Evolutionary conservation across 768 basidiomycete species (phyloP).

Genomic region (Tephrocybe sp.): DNA sequence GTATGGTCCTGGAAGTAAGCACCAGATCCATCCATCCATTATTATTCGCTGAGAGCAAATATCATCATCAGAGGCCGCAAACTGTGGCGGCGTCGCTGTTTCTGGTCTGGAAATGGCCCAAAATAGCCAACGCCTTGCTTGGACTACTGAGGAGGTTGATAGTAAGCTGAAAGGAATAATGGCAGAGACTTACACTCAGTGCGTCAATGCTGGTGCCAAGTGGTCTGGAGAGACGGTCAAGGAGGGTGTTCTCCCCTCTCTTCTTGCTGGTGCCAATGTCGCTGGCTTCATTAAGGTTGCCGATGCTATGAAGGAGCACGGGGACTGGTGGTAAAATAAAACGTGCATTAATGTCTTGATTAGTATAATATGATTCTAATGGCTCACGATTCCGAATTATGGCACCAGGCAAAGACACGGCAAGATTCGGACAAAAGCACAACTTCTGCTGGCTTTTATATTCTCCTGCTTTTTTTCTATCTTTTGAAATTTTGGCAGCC

Average conservation of each 20-base stretch:
- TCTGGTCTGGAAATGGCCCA: slow-evolving; percentile 81
- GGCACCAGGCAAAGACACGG: too few relatives aligned
- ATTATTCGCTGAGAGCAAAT: neutral
- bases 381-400: too few relatives aligned
- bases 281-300: slow-evolving; percentile 71
- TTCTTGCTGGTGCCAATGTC: slow-evolving; percentile 69
- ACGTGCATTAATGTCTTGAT: too few relatives aligned
- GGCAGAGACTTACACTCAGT: slow-evolving; percentile 58
- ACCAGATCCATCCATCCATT: neutral
- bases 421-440: too few relatives aligned
- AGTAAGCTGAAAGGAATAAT: slow-evolving; percentile 68
- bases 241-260: slow-evolving; percentile 42
- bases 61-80: slow-evolving; percentile 41
- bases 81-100: slow-evolving; percentile 75
- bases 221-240: slow-evolving; percentile 49
- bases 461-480: too few relatives aligned
- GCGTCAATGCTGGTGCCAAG: slow-evolving; percentile 53
- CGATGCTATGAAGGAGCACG: slow-evolving; percentile 71
- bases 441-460: too few relatives aligned
- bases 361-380: too few relatives aligned
- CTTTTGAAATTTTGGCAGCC: too few relatives aligned
- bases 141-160: slow-evolving; percentile 65
- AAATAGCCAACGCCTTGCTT: slow-evolving; percentile 65
- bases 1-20: slow-evolving; percentile 73
- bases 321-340: slow-evolving; percentile 79